Evolutionary conservation across 257 asterid species (phyloP).

Genomic region (Thymus mandschuricus): DNA sequence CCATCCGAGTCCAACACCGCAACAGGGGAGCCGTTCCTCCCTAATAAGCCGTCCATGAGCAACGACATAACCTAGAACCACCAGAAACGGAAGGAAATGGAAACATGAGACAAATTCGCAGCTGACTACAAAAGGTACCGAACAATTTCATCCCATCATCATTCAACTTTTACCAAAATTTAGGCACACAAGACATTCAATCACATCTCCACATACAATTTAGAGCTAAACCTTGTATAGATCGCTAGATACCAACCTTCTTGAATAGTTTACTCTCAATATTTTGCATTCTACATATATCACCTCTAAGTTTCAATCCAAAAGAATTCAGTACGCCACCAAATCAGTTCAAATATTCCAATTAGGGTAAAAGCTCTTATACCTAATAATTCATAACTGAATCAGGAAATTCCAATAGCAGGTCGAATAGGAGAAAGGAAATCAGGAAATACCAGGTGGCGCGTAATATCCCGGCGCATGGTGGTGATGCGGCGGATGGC

Average conservation of each 20-base stretch:
- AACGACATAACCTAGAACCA: slow-evolving; percentile 66
- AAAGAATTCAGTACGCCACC: background rate
- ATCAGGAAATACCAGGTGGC: slow-evolving; percentile 55
- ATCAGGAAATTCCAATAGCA: background rate
- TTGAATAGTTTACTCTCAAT: background rate
- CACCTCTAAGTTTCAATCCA: background rate
- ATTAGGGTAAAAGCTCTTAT: background rate
- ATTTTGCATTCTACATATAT: background rate
- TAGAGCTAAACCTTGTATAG: background rate
- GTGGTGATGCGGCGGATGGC: slow-evolving; percentile 53
- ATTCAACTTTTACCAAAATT: background rate
- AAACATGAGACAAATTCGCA: background rate
- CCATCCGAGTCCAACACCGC: slow-evolving; percentile 96
- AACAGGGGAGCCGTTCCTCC: slow-evolving; percentile 84
- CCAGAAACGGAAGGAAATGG: slow-evolving; percentile 11
- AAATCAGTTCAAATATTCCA: slow-evolving; percentile 6
- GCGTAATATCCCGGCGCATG: slow-evolving; percentile 73
- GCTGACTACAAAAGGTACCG: background rate
- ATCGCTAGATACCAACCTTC: background rate
- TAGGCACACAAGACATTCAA: slow-evolving; percentile 1
- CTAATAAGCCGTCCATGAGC: slow-evolving; percentile 51
- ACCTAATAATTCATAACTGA: background rate
- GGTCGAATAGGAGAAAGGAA: background rate
- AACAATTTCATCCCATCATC: background rate
- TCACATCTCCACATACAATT: background rate